Evolutionary conservation across 176 grass and related monocot species (phyloP).

Genomic region (Raddia guianensis): DNA sequence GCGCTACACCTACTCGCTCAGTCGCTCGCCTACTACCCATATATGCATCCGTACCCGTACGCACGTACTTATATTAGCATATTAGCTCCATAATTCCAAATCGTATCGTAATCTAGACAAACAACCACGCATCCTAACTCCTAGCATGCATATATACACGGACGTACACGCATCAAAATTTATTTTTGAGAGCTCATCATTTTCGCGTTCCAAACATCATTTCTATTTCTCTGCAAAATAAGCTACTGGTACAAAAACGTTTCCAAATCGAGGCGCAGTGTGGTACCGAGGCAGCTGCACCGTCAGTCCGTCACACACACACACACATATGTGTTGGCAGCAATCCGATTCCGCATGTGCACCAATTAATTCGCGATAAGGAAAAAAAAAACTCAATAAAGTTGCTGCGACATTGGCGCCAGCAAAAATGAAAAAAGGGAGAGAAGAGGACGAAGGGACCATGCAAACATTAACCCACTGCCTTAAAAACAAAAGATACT

Average conservation of each 20-base stretch:
- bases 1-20: background rate
- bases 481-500: no score
- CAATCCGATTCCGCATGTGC: background rate
- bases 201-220: background rate
- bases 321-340: slow-evolving; percentile 5
- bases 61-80: background rate
- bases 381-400: background rate
- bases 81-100: background rate
- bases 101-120: background rate
- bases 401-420: background rate
- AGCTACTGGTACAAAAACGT: background rate
- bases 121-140: background rate
- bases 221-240: no score
- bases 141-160: background rate
- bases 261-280: background rate
- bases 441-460: no score
- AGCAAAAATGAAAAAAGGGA: no score
- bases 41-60: background rate
- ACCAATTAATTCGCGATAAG: background rate
- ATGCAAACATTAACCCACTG: no score
- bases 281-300: background rate
- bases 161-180: no score
- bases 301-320: background rate
- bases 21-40: background rate
- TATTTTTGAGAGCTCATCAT: no score